phyloP scores from a whole-genome alignment of 2,329 filamentous ascomycete genomes.

The Venturia oleaginea region DNA sequence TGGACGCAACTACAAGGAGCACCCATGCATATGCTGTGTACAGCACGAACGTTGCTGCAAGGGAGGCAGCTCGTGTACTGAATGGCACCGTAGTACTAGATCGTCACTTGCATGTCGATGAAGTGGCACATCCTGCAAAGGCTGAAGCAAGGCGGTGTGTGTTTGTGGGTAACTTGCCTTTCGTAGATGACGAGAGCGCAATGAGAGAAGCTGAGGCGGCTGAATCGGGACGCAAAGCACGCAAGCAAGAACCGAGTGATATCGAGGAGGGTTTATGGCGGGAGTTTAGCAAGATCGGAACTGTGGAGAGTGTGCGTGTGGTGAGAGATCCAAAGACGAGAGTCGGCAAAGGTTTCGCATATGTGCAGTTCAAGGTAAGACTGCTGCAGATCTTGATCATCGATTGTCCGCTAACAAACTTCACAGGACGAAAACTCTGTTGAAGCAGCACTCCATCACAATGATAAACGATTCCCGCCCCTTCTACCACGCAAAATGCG shows the following conservation, averaged over 20 bases:
- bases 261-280: slow-evolving; percentile 89
- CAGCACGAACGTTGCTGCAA: slow-evolving; percentile 62
- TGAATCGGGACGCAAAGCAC: slow-evolving; percentile 59
- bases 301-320: slow-evolving; percentile 87
- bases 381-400: not conserved
- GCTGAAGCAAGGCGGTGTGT: slow-evolving; percentile 83
- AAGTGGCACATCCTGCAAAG: slow-evolving; percentile 74
- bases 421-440: slow-evolving; percentile 71
- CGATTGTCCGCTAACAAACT: not conserved
- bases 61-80: slow-evolving; percentile 64
- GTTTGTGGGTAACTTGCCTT: slow-evolving; percentile 92
- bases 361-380: slow-evolving; percentile 80
- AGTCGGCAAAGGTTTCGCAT: slow-evolving; percentile 93
- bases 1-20: slow-evolving; percentile 83
- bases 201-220: slow-evolving; percentile 52
- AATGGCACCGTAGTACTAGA: slow-evolving; percentile 80
- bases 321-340: slow-evolving; percentile 82
- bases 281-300: slow-evolving; percentile 66
- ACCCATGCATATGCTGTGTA: slow-evolving; percentile 95
- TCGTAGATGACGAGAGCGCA: slow-evolving; percentile 83
- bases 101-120: slow-evolving; percentile 84
- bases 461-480: slow-evolving; percentile 88
- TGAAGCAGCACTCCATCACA: slow-evolving; percentile 77
- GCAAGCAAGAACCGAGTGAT: slow-evolving; percentile 64
- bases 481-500: slow-evolving; percentile 84